A percentile compares a stretch with the other conserved stretches of the same genome.
These are phyloP conservation scores for Erodium trifolium DNA, from an alignment of 441 rosid genomes.

Conservation along the genomic window DNA sequence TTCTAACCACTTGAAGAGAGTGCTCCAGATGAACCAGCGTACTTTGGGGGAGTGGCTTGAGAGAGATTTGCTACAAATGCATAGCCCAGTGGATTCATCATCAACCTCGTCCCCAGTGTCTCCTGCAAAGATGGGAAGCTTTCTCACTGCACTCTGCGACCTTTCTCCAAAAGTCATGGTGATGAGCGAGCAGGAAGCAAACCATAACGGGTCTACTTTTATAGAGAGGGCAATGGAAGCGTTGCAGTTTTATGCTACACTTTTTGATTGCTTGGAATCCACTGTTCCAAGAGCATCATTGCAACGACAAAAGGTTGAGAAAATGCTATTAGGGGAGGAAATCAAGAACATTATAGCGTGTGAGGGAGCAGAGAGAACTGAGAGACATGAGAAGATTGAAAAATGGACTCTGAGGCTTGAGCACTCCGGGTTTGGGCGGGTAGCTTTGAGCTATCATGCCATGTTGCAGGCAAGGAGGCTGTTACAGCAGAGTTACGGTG, in stretches of 20 bases:
- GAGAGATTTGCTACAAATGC: constrained; percentile 35
- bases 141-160: constrained; percentile 56
- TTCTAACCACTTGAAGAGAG: constrained; percentile 28
- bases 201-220: constrained; percentile 55
- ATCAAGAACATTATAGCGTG: not conserved
- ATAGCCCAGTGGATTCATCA: constrained; percentile 37
- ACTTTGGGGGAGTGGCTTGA: constrained; percentile 60
- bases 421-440: constrained; percentile 10
- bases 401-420: constrained; percentile 13
- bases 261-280: constrained; percentile 85
- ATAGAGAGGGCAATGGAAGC: constrained; percentile 76
- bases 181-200: constrained; percentile 82
- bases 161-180: constrained; percentile 81
- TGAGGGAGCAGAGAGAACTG: constrained; percentile 5
- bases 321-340: constrained; percentile 3
- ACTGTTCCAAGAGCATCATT: constrained; percentile 53
- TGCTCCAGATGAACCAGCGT: constrained; percentile 32
- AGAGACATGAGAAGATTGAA: constrained; percentile 10
- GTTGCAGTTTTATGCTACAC: constrained; percentile 67
- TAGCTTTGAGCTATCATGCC: constrained; percentile 6
- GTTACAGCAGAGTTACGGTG: not conserved
- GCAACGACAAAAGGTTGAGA: constrained; percentile 43
- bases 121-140: constrained; percentile 43
- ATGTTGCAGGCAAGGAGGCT: constrained; percentile 7
- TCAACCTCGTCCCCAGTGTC: constrained; percentile 36